phyloP scores from a whole-genome alignment of 2,329 filamentous ascomycete genomes.

The Aspergillus caelatus region DNA sequence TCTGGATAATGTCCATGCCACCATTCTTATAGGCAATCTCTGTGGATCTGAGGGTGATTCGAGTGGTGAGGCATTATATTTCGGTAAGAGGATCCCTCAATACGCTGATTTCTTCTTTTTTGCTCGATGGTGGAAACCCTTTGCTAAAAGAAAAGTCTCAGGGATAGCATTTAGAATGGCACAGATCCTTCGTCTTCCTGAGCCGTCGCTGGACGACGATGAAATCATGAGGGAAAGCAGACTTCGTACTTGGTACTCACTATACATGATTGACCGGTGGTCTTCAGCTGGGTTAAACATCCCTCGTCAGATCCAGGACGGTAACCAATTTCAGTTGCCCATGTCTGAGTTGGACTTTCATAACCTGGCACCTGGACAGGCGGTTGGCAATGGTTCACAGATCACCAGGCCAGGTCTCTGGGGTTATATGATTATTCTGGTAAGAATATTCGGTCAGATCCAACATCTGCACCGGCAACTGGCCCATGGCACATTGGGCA shows the following conservation, averaged over 20 bases:
- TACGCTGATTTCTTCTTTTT: background rate
- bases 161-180: background rate
- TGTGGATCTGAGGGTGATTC: conserved; percentile 27
- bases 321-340: conserved; percentile 19
- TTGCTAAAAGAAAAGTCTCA: background rate
- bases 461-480: conserved; percentile 37
- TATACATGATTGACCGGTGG: conserved; percentile 38
- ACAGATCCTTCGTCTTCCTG: background rate
- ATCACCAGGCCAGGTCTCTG: conserved; percentile 31
- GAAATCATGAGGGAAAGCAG: conserved; percentile 28
- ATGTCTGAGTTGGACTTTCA: conserved; percentile 34
- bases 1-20: conserved; percentile 36
- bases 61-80: conserved; percentile 33
- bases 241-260: conserved; percentile 35
- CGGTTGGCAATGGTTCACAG: background rate
- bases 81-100: conserved; percentile 22
- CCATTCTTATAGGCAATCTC: conserved; percentile 34
- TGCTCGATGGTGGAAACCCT: background rate
- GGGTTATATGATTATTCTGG: conserved; percentile 39
- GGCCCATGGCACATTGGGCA: conserved; percentile 17
- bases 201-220: conserved; percentile 6
- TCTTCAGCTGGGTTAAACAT: conserved; percentile 33
- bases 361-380: conserved; percentile 12
- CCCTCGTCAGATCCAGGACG: conserved; percentile 32
- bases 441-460: conserved; percentile 35